These are phyloP conservation scores for Alternaria ethzedia DNA, from an alignment of 2,329 filamentous ascomycete species.

Conservation along the genomic window DNA sequence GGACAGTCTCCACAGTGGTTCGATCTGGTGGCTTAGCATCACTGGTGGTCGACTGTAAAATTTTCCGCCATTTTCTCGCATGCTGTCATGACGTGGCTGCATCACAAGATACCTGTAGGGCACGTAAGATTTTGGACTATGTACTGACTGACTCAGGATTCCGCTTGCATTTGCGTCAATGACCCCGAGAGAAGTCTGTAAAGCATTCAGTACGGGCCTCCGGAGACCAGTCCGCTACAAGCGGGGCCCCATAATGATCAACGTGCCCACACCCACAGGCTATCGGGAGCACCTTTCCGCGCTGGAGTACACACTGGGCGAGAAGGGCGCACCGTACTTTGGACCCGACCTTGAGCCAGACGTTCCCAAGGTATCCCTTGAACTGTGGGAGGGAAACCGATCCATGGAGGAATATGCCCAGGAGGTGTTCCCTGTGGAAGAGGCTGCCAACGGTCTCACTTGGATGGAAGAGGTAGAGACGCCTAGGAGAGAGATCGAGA, in stretches of 20 bases:
- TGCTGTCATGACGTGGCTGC: slow-evolving; percentile 14
- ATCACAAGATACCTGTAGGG: slow-evolving; percentile 9
- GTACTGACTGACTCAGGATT: slow-evolving; percentile 63
- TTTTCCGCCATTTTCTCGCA: slow-evolving; percentile 14
- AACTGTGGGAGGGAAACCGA: slow-evolving; percentile 89
- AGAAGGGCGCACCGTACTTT: slow-evolving; percentile 67
- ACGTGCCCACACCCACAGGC: slow-evolving; percentile 83
- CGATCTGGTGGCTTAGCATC: slow-evolving; percentile 25
- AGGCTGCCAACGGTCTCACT: slow-evolving; percentile 88
- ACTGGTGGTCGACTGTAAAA: slow-evolving; percentile 13
- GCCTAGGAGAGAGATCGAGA: slow-evolving; percentile 43
- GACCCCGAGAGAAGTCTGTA: slow-evolving; percentile 81
- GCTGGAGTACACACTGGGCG: slow-evolving; percentile 65
- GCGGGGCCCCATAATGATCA: slow-evolving; percentile 79
- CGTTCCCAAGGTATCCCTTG: slow-evolving; percentile 76
- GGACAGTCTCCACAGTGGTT: slow-evolving; percentile 30
- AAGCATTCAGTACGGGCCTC: slow-evolving; percentile 78
- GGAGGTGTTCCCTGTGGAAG: slow-evolving; percentile 93
- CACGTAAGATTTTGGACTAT: slow-evolving; percentile 24
- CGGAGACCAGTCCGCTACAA: slow-evolving; percentile 80
- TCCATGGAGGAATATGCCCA: slow-evolving; percentile 93
- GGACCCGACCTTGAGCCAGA: slow-evolving; percentile 63
- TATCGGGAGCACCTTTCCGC: slow-evolving; percentile 86
- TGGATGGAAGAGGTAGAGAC: slow-evolving; percentile 76
- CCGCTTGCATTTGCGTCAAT: slow-evolving; percentile 90